phyloP scores from a whole-genome alignment of 805 yeast genomes.

The Hanseniaspora pseudoguilliermondii region DNA sequence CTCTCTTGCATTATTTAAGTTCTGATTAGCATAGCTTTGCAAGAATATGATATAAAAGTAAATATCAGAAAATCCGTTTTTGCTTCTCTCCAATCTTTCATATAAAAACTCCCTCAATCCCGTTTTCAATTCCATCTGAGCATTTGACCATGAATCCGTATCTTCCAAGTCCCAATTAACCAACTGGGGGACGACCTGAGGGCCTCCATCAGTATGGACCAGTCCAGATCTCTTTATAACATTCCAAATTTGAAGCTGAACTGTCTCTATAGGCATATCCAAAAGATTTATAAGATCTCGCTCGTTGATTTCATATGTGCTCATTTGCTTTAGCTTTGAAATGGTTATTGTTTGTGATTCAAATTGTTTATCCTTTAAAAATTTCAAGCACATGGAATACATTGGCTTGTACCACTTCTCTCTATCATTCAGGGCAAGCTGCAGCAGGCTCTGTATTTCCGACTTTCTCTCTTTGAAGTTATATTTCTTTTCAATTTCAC shows the following conservation, averaged over 20 bases:
- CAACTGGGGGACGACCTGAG: background rate
- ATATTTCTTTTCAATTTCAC: background rate
- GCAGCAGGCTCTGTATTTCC: background rate
- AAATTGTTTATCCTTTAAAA: slow-evolving; percentile 9
- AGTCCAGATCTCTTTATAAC: background rate
- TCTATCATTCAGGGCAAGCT: slow-evolving; percentile 1
- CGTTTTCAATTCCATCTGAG: background rate
- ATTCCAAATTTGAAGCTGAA: slow-evolving; percentile 12
- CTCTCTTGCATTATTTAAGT: slow-evolving; percentile 1
- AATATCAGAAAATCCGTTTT: slow-evolving; percentile 8
- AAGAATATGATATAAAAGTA: slow-evolving; percentile 6
- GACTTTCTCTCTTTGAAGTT: background rate
- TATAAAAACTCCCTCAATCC: slow-evolving; percentile 5
- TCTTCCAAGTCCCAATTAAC: slow-evolving; percentile 9
- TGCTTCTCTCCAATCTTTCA: slow-evolving; percentile 4
- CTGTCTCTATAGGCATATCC: slow-evolving; percentile 11
- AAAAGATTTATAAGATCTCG: slow-evolving; percentile 9
- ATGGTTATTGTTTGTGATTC: slow-evolving; percentile 10
- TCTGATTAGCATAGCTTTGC: slow-evolving; percentile 4
- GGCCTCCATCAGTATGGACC: background rate
- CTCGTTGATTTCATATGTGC: background rate
- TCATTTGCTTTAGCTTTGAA: slow-evolving; percentile 7
- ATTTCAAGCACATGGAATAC: slow-evolving; percentile 2
- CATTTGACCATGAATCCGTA: slow-evolving; percentile 10
- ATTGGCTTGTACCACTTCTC: slow-evolving; percentile 3